Conservation (phyloP, 768 basidiomycete genomes). For the Phaffia tasmanica region DNA sequence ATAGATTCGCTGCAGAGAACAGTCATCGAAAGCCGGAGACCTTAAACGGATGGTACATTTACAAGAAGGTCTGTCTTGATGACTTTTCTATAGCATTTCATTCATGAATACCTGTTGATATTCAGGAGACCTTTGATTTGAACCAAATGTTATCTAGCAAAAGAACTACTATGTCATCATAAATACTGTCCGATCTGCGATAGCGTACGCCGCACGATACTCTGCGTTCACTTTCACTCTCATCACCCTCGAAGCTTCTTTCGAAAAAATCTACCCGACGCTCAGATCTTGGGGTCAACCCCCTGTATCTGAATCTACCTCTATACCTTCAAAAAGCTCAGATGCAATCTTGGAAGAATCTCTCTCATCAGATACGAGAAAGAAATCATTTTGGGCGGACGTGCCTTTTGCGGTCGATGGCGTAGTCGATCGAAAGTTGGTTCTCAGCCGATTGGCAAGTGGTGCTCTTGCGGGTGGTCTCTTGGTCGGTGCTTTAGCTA, state of each 20-base stretch:
- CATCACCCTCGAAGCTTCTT: slow-evolving; percentile 3
- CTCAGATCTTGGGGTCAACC: background rate
- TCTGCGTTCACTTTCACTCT: slow-evolving; percentile 1
- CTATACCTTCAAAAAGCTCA: too few relatives aligned
- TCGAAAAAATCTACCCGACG: background rate
- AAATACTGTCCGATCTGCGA: background rate
- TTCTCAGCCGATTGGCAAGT: background rate
- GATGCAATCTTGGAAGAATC: background rate
- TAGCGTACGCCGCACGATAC: background rate
- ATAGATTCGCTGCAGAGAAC: slow-evolving; percentile 7
- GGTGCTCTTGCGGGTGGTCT: background rate
- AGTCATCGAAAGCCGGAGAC: slow-evolving; percentile 13
- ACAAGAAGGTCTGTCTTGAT: slow-evolving; percentile 9
- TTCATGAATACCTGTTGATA: background rate
- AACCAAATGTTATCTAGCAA: background rate
- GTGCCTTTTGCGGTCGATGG: background rate
- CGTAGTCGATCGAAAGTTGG: background rate
- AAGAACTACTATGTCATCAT: slow-evolving; percentile 7
- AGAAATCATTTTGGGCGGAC: background rate
- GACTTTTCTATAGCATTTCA: background rate
- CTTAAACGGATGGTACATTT: slow-evolving; percentile 7
- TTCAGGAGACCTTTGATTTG: background rate
- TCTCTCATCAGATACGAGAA: background rate
- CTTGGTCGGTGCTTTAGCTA: background rate
- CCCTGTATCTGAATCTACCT: too few relatives aligned